These are phyloP conservation scores for Dactylorhiza incarnata DNA, from an alignment of 106 monocot genomes.

Conservation along the genomic window DNA sequence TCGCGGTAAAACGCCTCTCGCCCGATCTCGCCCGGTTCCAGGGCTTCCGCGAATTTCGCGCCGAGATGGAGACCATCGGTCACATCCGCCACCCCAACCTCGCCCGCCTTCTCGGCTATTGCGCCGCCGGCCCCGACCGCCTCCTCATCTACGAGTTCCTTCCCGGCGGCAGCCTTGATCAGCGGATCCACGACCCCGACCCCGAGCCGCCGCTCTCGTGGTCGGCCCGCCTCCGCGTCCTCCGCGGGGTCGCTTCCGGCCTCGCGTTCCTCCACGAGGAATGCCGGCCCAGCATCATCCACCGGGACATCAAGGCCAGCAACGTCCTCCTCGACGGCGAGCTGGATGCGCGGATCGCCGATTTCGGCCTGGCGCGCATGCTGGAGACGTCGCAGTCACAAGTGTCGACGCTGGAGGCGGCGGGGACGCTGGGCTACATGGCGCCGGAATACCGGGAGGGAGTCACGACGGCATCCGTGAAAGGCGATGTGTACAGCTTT, in stretches of 20 bases:
- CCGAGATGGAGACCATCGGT: slow-evolving; percentile 79
- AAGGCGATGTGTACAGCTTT: slow-evolving; percentile 83
- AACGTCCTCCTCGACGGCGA: slow-evolving; percentile 65
- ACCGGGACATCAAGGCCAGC: slow-evolving; percentile 87
- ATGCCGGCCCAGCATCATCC: slow-evolving; percentile 60
- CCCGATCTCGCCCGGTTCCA: slow-evolving; percentile 45
- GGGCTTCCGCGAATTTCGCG: slow-evolving; percentile 73
- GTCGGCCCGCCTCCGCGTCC: slow-evolving; percentile 29
- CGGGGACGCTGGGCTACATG: slow-evolving; percentile 87
- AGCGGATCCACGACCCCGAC: slow-evolving; percentile 53
- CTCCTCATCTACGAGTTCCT: slow-evolving; percentile 78
- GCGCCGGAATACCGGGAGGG: slow-evolving; percentile 80
- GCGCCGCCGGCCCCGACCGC: slow-evolving; percentile 51
- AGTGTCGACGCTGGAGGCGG: slow-evolving; percentile 58
- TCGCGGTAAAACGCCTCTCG: slow-evolving; percentile 79
- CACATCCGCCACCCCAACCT: slow-evolving; percentile 65
- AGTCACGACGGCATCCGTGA: slow-evolving; percentile 24
- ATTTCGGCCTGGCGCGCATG: slow-evolving; percentile 75
- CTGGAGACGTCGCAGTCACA: slow-evolving; percentile 31
- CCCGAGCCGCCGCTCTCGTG: slow-evolving; percentile 24
- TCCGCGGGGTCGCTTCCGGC: slow-evolving; percentile 52
- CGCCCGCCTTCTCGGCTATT: slow-evolving; percentile 60
- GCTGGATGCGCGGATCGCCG: slow-evolving; percentile 47
- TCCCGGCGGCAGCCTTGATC: slow-evolving; percentile 61
- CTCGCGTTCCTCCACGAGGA: slow-evolving; percentile 67